Base-by-base conservation (phyloP, 768 basidiomycete species). In the Mycena vitilis region DNA sequence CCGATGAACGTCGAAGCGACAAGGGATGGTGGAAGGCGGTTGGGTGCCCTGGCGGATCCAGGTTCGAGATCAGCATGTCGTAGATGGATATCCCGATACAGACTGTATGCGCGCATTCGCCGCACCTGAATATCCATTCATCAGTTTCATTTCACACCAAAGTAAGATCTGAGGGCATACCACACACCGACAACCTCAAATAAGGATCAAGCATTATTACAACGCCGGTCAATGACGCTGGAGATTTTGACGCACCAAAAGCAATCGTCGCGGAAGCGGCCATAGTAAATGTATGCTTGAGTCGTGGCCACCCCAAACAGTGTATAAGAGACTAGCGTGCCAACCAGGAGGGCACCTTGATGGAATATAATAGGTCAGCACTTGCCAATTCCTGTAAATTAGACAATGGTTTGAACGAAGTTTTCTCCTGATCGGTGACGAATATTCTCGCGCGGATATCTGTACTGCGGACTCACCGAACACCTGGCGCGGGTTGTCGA, bases 161-260 rank as follows among this genome's bases (percentile, higher is more conserved):
- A 12, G n/a, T 7, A 23, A 25, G 7, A 20, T 4, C 30, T 2
- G 30, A 23, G 34, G 9, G 34, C 53, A 23, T 7, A 56, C 63
- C 63, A 64, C 9, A 64, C 63, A 23, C n/a, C 40, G 12, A 44
- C 54, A 25, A 64, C 54, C 63, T 64, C 10, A 6, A n/a, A 40
- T 38, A n/a, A 37, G 36, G 9, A 36, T 61, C 30, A 30, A 10
- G 20, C 23, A 13, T 22, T 9, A n/a, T n/a, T n/a, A n/a, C n/a
- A n/a, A n/a, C n/a, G n/a, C n/a, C n/a, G n/a, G n/a, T n/a, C n/a
- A n/a, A n/a, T n/a, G n/a, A n/a, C n/a, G n/a, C n/a, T n/a, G n/a
- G 7, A 16, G 16, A 11, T 11, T 42, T 16, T 42, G 40, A 42
- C 36, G 5, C 8, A 40, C 20, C 47, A 48, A n/a, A 48, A 5